phyloP scores from a whole-genome alignment of 352 stramenopile species.

The Pythium aphanidermatum region DNA sequence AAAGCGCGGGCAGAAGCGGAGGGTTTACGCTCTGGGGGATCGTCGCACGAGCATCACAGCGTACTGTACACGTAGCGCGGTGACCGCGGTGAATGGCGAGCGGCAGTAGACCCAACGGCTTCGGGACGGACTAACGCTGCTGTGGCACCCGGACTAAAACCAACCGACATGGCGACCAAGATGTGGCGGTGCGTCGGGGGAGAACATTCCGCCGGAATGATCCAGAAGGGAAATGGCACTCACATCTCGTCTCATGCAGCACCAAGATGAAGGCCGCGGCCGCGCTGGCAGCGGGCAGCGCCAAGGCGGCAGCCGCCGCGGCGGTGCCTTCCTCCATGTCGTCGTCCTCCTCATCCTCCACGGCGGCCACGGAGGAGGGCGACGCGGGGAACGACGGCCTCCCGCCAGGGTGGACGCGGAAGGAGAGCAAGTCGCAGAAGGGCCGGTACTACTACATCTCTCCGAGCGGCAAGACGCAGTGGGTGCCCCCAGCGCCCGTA shows the following conservation, averaged over 20 bases:
- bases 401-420: slow-evolving; percentile 70
- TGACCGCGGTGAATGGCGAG: too few species aligned
- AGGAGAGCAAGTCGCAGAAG: slow-evolving; percentile 85
- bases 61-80: too few species aligned
- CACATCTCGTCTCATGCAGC: not conserved
- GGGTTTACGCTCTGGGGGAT: not conserved
- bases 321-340: slow-evolving; percentile 1
- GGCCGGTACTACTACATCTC: slow-evolving; percentile 84
- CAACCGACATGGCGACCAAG: not conserved
- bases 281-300: slow-evolving; percentile 1
- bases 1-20: not conserved
- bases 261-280: slow-evolving; percentile 6
- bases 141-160: slow-evolving; percentile 1
- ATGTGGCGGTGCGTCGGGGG: slow-evolving; percentile 5
- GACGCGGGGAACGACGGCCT: slow-evolving; percentile 37
- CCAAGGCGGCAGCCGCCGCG: slow-evolving; percentile 2
- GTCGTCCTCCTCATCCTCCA: slow-evolving; percentile 10
- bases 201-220: too few species aligned
- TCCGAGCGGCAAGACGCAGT: slow-evolving; percentile 76
- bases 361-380: too few species aligned
- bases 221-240: not conserved
- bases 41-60: too few species aligned
- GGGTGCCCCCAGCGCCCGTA: slow-evolving; percentile 38
- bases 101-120: too few species aligned
- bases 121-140: too few species aligned